Evolutionary conservation across 371 early-diverging fungal genomes (phyloP), one percentile per base, ranked within the genome.

Genomic region (Rhizopus microsporus): DNA sequence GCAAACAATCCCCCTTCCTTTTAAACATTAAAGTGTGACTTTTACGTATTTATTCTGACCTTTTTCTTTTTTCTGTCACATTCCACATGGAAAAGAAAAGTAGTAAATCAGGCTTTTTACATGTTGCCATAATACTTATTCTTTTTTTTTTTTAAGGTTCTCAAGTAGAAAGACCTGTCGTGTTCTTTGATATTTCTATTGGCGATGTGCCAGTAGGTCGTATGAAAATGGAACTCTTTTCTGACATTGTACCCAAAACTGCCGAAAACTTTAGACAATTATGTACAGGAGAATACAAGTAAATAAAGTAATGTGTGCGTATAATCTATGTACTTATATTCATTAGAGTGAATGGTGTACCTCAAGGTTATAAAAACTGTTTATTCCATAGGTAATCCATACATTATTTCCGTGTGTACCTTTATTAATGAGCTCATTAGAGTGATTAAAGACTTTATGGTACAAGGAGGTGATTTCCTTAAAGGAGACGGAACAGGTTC

Each of bases 401-500:
- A 34, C 53, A 31, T 33, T 15, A 15, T 12, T 15, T 13, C 12
- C 4, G 39, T 39, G 43, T 15, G 9, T 34, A 12, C 34, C 30
- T 29, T 5, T 38, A 1, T 16, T 40, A 15, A 31, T 4, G 23
- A 8, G 8, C 15, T 10, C 4, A 16, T 45, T 48, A 86, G 86
- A 71, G 90, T 95, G 31, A 96, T 96, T 67, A 92, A 93, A 74
- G 90, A 93, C 49, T 99, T 99, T 75, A 99, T 99, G 97, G 87
- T 98, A 5, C 99, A 99, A 70, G 99, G 99, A 33, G 99, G 99
- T 16, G 99, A 99, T 72, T 96, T 99, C 59, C 46, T 46, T 43
- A 60, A 54, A 10, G 91, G 91, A 17, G 97, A 99, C 77, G 99
- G 99, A 42, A 97, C 99, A 7, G 99, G 99, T 43, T 88, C 91